Evolutionary conservation across 108 stramenopile species (phyloP), one percentile per base, ranked within the genome.

Genomic region (Pseudonitzschia multiseries): DNA sequence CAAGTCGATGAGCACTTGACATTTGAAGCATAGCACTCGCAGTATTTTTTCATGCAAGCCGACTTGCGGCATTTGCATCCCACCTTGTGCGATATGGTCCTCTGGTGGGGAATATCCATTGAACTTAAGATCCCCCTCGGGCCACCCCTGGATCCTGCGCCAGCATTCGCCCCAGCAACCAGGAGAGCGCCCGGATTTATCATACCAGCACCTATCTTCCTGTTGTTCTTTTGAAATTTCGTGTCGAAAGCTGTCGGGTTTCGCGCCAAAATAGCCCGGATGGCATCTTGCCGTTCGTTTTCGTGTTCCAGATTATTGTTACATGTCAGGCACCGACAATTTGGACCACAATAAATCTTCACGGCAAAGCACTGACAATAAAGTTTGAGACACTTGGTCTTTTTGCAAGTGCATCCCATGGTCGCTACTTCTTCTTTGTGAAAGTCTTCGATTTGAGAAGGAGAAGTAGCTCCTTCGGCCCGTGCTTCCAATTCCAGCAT

Each of bases 311-410:
- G 67, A 20, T 72, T 87, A 75, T 97, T 97, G 68, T 78, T 67
- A 74, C 97, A 98, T 57, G 61, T 67, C 66, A 81, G 48, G 66
- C 91, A 93, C 22, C 92, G 84, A 70, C 94, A 93, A 48, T 79
- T 81, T 41, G 68, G 12, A 64, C 82, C 83, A 71, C 91, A 93
- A 57, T 85, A 81, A 43, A 77, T 74, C 67, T 92, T 83, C 54
- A 80, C 75, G 20, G 96, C 91, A 72, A 99, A 99, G 71, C 98
- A 99, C 74, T 97, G 96, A 79, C 98, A 99, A 81, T 99, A 99
- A 29, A 98, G 80, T 82, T 99, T 99, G 51, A 99, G 87, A 74
- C 98, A 99, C 69, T 89, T 84, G 17, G 96, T 95, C 79, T 96
- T 94, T 77, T 97, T 96, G 81, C 98, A 99, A 32, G 97, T 98